Percentiles rank a stretch among this genome's conserved stretches.
These are phyloP conservation scores for Musa troglodytarum DNA, from an alignment of 176 grass and related monocot species.

Conservation along the genomic window DNA sequence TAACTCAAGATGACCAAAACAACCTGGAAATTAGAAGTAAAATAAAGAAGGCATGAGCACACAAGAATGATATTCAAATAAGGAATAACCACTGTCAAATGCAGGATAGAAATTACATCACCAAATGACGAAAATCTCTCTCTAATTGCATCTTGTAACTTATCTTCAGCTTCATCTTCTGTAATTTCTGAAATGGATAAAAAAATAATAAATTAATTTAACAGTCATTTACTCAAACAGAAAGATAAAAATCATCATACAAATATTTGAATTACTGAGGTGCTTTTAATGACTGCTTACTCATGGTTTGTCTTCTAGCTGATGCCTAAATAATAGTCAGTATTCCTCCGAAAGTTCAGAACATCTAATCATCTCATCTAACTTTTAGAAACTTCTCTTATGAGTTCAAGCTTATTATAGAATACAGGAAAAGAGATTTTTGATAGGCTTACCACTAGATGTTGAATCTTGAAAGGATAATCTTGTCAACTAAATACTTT, in stretches of 20 bases:
- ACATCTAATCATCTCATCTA: no score
- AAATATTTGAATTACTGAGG: not conserved
- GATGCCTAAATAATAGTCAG: no score
- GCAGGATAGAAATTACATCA: conserved; percentile 36
- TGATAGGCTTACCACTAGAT: no score
- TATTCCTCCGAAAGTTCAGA: no score
- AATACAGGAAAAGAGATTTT: no score
- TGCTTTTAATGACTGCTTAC: no score
- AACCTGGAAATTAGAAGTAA: not conserved
- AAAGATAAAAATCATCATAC: not conserved
- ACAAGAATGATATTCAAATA: not conserved
- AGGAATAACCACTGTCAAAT: conserved; percentile 15
- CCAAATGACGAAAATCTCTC: conserved; percentile 90
- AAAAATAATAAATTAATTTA: not conserved
- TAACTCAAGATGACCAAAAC: not conserved
- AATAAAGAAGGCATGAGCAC: not conserved
- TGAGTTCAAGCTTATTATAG: no score
- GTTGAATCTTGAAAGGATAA: no score
- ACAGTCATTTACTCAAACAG: not conserved
- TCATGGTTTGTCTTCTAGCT: no score
- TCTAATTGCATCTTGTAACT: conserved; percentile 90
- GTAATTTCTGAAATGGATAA: conserved; percentile 51
- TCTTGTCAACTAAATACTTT: no score
- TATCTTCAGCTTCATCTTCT: conserved; percentile 89
- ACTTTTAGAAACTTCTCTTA: no score